Percentiles rank a stretch among this genome's conserved stretches.
phyloP scores from a whole-genome alignment of 2,329 filamentous ascomycete species.

The Cladophialophora yegresii region DNA sequence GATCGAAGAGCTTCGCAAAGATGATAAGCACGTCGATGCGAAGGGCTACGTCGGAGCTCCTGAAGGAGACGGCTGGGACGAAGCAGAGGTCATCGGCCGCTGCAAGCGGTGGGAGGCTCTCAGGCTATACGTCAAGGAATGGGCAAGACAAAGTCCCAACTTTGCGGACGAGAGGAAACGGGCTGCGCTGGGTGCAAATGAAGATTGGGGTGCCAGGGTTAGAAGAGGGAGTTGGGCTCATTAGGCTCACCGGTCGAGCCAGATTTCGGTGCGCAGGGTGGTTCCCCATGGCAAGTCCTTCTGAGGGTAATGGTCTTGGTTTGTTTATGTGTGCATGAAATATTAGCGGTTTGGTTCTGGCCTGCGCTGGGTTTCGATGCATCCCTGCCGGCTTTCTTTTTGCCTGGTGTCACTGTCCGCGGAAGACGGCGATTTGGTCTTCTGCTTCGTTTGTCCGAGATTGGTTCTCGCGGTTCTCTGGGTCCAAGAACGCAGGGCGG shows the following conservation, averaged over 20 bases:
- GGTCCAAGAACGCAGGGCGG: too few relatives aligned
- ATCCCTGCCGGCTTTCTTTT: background rate
- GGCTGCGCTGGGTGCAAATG: constrained; percentile 22
- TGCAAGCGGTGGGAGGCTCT: constrained; percentile 83
- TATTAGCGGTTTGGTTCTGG: background rate
- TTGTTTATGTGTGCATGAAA: background rate
- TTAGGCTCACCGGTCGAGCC: constrained; percentile 12
- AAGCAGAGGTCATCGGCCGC: constrained; percentile 51
- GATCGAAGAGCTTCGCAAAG: constrained; percentile 67
- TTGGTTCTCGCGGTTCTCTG: too few relatives aligned
- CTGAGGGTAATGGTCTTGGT: background rate
- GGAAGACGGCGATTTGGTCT: too few relatives aligned
- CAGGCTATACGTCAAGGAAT: constrained; percentile 80
- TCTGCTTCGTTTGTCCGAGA: too few relatives aligned
- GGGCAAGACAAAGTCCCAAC: constrained; percentile 82
- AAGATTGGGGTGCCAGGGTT: constrained; percentile 32
- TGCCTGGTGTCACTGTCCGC: too few relatives aligned
- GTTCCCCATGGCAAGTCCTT: background rate
- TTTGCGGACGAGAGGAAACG: constrained; percentile 52
- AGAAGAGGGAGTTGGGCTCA: constrained; percentile 36
- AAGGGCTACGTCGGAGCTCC: constrained; percentile 70
- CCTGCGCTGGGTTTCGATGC: background rate
- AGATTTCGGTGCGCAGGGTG: background rate
- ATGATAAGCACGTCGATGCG: constrained; percentile 67
- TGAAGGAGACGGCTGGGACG: constrained; percentile 43